Base-by-base conservation (phyloP, 331 rosid species). In the Quercus lobata region DNA sequence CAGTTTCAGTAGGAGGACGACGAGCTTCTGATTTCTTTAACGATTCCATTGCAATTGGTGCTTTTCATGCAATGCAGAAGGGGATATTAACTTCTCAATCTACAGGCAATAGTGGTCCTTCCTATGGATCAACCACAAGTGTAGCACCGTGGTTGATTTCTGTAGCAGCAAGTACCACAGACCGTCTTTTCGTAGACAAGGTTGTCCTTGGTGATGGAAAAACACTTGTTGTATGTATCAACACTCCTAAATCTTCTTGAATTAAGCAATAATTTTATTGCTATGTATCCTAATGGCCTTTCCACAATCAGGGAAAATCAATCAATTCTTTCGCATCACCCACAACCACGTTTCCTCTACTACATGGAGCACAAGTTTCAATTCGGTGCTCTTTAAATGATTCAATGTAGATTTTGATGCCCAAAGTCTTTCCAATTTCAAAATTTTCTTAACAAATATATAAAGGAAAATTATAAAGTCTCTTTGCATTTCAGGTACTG, bases 51-150 rank as follows among this genome's bases (percentile, higher is more conserved):
- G 75, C 90, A 4, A 84, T 89, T 69, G 90, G 90, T 49, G 55
- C 89, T 52, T 88, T 88, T 19, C 94, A 90, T 76, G 92, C 92
- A 0, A 80, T 84, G 88, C 71, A 63, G 18, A 86, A 53, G 62
- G 92, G 92, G 57, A 78, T 90, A 5, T 74, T 88, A 0, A 83
- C 88, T 1, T 53, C 75, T 9, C 19, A 87, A 2, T 4, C 88
- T 17, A 88, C 81, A 0, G 94, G 90, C 1, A 90, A 90, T 18
- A 0, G 0, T 18, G 90, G 92, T 24, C 86, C 85, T n/a, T 0
- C 0, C 1, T 22, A 14, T 62, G 57, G 55, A 3, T 2, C 81
- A 1, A 6, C 17, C 2, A 0, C 4, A 14, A 81, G 89, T 58
- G 56, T 76, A 18, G 82, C 90, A 4, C 90, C 91, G 3, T 90